Percentiles rank a stretch among this genome's conserved stretches.
phyloP scores from a whole-genome alignment of 805 yeast genomes.

The Diddensiella transvaalensis region DNA sequence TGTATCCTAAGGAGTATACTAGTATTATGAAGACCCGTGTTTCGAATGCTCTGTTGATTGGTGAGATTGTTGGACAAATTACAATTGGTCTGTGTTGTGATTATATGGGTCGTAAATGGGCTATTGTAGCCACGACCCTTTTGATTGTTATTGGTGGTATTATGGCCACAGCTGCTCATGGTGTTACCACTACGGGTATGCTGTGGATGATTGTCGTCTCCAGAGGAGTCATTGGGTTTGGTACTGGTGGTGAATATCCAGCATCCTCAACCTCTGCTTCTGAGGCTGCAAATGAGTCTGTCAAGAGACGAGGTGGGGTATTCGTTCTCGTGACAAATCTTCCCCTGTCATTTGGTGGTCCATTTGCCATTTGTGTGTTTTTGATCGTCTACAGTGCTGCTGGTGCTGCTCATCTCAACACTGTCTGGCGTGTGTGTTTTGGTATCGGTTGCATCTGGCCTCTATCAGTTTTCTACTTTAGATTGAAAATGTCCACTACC shows the following conservation, averaged over 20 bases:
- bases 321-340: slow-evolving; percentile 67
- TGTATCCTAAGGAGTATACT: slow-evolving; percentile 44
- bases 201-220: slow-evolving; percentile 74
- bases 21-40: slow-evolving; percentile 56
- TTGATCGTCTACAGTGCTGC: slow-evolving; percentile 64
- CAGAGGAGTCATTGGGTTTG: slow-evolving; percentile 74
- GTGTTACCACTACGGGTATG: slow-evolving; percentile 55
- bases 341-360: slow-evolving; percentile 74
- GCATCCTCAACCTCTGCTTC: slow-evolving; percentile 65
- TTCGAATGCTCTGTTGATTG: slow-evolving; percentile 64
- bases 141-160: slow-evolving; percentile 62
- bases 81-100: slow-evolving; percentile 61
- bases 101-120: slow-evolving; percentile 60
- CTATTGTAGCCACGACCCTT: slow-evolving; percentile 61
- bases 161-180: slow-evolving; percentile 69
- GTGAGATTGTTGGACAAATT: slow-evolving; percentile 71
- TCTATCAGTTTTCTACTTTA: slow-evolving; percentile 63
- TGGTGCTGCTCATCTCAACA: slow-evolving; percentile 37
- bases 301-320: slow-evolving; percentile 57
- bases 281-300: slow-evolving; percentile 67
- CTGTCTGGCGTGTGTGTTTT: slow-evolving; percentile 68
- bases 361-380: slow-evolving; percentile 66
- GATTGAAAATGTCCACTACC: slow-evolving; percentile 66
- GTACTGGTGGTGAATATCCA: slow-evolving; percentile 76
- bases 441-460: slow-evolving; percentile 79